Base-by-base conservation (phyloP, 441 rosid species). In the Populus hybrid region DNA sequence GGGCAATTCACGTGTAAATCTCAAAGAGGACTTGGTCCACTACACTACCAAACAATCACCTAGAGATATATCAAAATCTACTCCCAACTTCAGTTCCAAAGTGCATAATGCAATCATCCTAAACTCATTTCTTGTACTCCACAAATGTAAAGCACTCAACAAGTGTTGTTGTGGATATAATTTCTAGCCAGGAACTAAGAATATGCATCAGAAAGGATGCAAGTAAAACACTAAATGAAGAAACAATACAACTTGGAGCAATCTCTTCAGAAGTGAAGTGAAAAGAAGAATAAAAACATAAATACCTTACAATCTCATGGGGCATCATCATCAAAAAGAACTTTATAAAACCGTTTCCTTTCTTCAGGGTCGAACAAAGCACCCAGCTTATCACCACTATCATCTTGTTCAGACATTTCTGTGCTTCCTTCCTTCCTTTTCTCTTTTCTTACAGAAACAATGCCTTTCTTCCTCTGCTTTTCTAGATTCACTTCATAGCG, bases 361-460 rank as follows among this genome's bases (percentile, higher is more conserved):
- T 92, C 98, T 87, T 95, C 98, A 16, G 93, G 84, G 78, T 92
- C 87, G 74, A 93, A 91, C 80, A 95, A 80, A 71, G 92, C 90
- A 14, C 90, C 86, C 50, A 79, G 74, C 74, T 82, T 86, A 72
- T 84, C 87, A 30, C 84, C 85, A 72, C 11, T 82, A 50, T 81
- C 83, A 70, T 88, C 92, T 77, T 84, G 82, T 40, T 87, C 94
- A 36, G 88, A 73, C 0, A 28, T 71, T 40, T 89, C 93, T 75
- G n/a, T 75, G 61, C 81, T 69, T n/a, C 23, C 73, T 8, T 68
- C 79, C 84, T 84, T 85, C 70, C 70, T 86, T 80, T 79, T 87
- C 21, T 69, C 87, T 30, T 73, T 36, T 83, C 78, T 87, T 24
- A 78, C 76, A 30, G 75, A 75, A 75, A 28, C 81, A 42, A 88